A percentile compares a stretch with the other conserved stretches of the same genome.
Conservation (phyloP, 257 asterid genomes). For the Verbascum thapsus region DNA sequence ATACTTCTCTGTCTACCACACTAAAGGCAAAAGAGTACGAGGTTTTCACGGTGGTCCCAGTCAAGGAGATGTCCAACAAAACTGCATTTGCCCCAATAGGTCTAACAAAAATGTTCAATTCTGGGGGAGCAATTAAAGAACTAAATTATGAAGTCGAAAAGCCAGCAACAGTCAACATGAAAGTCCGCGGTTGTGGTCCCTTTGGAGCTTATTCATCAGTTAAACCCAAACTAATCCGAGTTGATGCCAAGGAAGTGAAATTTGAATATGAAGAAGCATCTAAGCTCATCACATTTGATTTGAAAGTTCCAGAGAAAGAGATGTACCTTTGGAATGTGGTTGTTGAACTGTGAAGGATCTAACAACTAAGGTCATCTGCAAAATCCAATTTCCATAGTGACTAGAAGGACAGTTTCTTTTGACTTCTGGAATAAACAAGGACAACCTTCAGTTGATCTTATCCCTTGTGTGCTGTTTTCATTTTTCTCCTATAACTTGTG, state of each 20-base stretch:
- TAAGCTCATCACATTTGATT: constrained; percentile 43
- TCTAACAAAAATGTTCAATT: constrained; percentile 77
- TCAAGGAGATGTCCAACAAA: constrained; percentile 47
- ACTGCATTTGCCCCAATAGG: constrained; percentile 70
- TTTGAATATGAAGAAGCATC: constrained; percentile 65
- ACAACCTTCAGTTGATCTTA: constrained; percentile 11
- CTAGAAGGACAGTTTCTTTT: background rate
- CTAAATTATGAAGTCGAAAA: constrained; percentile 45
- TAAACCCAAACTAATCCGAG: constrained; percentile 53
- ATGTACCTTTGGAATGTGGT: constrained; percentile 62
- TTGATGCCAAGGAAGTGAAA: constrained; percentile 50
- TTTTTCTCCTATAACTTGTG: background rate
- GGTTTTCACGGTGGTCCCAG: constrained; percentile 72
- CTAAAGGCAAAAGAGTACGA: constrained; percentile 69
- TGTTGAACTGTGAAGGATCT: constrained; percentile 49
- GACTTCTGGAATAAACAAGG: constrained; percentile 5
- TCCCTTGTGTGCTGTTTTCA: background rate
- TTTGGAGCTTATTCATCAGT: constrained; percentile 80
- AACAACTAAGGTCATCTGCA: constrained; percentile 17
- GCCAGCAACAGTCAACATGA: constrained; percentile 42
- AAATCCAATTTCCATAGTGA: background rate
- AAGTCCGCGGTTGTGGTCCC: constrained; percentile 64
- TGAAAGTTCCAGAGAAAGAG: constrained; percentile 56
- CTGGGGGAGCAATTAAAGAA: constrained; percentile 82
- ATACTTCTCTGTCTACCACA: constrained; percentile 64